Evolutionary conservation across 106 monocot genomes (phyloP).

Genomic region (Iris macrosiphon): DNA sequence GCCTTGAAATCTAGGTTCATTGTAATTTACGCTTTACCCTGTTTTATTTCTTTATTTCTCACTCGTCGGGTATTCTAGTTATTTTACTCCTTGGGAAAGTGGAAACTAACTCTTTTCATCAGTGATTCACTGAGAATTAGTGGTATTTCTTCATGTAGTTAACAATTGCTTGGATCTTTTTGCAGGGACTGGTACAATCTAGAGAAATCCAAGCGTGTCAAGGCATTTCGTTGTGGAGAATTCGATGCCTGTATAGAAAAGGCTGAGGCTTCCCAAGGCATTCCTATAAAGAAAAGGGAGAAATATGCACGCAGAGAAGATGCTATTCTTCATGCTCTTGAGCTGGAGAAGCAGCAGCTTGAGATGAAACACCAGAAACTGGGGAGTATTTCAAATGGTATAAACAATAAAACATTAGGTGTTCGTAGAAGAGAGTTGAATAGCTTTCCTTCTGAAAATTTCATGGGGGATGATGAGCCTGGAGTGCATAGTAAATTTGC

Average conservation of each 20-base stretch:
- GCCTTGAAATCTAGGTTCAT: too few species aligned
- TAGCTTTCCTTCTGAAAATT: conserved; percentile 13
- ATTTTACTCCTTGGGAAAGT: too few species aligned
- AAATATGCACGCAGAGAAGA: conserved; percentile 92
- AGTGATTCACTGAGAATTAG: too few species aligned
- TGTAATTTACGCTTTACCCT: too few species aligned
- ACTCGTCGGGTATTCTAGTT: too few species aligned
- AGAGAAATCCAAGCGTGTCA: conserved; percentile 91
- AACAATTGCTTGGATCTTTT: conserved; percentile 9
- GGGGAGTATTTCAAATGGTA: conserved; percentile 9
- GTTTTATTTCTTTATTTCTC: too few species aligned
- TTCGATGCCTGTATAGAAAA: conserved; percentile 93
- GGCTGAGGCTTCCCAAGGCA: conserved; percentile 70
- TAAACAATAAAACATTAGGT: conserved; percentile 13
- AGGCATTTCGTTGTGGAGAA: conserved; percentile 87
- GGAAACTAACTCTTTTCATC: too few species aligned
- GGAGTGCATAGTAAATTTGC: conserved; percentile 14
- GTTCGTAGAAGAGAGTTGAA: conserved; percentile 18
- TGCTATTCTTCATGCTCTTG: conserved; percentile 96
- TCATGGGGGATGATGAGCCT: conserved; percentile 15
- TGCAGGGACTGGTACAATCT: conserved; percentile 92
- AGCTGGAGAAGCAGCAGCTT: conserved; percentile 60
- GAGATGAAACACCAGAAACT: conserved; percentile 24
- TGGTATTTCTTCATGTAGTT: too few species aligned
- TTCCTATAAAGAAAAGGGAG: conserved; percentile 80